Conservation (phyloP, 1,284 basidiomycete genomes). For the Boletus mariae region DNA sequence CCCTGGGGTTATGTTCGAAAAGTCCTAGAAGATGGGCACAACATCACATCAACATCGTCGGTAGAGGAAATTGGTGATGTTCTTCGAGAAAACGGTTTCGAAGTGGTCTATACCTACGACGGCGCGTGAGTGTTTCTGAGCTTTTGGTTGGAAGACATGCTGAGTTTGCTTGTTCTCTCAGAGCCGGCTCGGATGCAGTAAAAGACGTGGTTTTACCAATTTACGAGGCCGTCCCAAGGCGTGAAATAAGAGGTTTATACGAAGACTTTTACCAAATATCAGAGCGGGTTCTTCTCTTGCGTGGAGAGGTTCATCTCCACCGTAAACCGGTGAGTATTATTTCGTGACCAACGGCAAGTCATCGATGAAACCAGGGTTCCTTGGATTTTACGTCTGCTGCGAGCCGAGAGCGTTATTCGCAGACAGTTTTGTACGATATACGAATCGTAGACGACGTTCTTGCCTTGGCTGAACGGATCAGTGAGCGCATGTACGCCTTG, state of each 20-base stretch:
- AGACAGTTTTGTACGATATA: slow-evolving; percentile 20
- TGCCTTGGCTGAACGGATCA: too few species aligned
- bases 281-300: slow-evolving; percentile 36
- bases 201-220: too few species aligned
- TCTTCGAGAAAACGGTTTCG: too few species aligned
- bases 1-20: slow-evolving; percentile 17
- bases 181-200: too few species aligned
- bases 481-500: slow-evolving; percentile 32
- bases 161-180: too few species aligned
- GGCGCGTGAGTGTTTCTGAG: too few species aligned
- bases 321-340: slow-evolving; percentile 39
- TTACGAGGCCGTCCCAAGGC: slow-evolving; percentile 15
- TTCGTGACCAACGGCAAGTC: not conserved
- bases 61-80: too few species aligned
- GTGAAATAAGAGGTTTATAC: slow-evolving; percentile 23
- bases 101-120: too few species aligned
- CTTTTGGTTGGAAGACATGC: too few species aligned
- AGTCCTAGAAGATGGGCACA: slow-evolving; percentile 21
- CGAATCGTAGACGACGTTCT: too few species aligned
- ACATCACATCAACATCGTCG: too few species aligned
- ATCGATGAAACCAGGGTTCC: slow-evolving; percentile 29
- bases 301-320: slow-evolving; percentile 38
- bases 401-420: slow-evolving; percentile 32
- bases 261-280: slow-evolving; percentile 23
- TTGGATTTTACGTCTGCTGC: slow-evolving; percentile 38